Conservation (phyloP, 371 early-diverging fungal genomes). For the Umbelopsis sp. region DNA sequence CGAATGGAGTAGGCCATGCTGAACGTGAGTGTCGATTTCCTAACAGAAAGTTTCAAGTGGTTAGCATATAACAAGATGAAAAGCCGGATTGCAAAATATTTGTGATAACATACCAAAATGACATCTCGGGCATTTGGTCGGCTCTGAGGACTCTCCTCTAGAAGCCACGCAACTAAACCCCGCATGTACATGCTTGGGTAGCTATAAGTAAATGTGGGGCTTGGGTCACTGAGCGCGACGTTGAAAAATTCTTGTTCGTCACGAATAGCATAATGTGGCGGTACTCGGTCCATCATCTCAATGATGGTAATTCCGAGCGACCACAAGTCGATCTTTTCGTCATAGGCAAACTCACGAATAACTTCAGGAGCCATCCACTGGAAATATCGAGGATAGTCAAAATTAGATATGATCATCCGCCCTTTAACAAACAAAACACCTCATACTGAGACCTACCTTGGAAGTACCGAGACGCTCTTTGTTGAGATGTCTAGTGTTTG, state of each 20-base stretch:
- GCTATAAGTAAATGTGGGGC: slow-evolving; percentile 51
- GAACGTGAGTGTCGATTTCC: slow-evolving; percentile 48
- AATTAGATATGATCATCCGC: slow-evolving; percentile 11
- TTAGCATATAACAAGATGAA: not conserved
- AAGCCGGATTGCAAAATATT: not conserved
- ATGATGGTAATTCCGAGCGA: slow-evolving; percentile 53
- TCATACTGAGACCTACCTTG: slow-evolving; percentile 28
- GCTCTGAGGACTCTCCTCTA: slow-evolving; percentile 41
- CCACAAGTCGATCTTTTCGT: slow-evolving; percentile 54
- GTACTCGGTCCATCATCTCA: slow-evolving; percentile 62
- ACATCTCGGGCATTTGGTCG: slow-evolving; percentile 49
- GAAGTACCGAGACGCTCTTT: slow-evolving; percentile 51
- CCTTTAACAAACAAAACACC: not conserved
- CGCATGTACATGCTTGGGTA: slow-evolving; percentile 49
- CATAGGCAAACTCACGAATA: slow-evolving; percentile 40
- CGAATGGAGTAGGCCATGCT: slow-evolving; percentile 37
- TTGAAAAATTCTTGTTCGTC: slow-evolving; percentile 43
- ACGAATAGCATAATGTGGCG: slow-evolving; percentile 48
- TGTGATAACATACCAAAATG: slow-evolving; percentile 27
- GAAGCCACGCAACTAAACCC: slow-evolving; percentile 54
- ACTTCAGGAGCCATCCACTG: slow-evolving; percentile 61
- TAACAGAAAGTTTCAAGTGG: slow-evolving; percentile 11
- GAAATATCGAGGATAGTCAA: not conserved
- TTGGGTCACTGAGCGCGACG: slow-evolving; percentile 39
- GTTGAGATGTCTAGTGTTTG: slow-evolving; percentile 39